phyloP scores from a whole-genome alignment of 305 asterid species.

The Salvia sclarea region DNA sequence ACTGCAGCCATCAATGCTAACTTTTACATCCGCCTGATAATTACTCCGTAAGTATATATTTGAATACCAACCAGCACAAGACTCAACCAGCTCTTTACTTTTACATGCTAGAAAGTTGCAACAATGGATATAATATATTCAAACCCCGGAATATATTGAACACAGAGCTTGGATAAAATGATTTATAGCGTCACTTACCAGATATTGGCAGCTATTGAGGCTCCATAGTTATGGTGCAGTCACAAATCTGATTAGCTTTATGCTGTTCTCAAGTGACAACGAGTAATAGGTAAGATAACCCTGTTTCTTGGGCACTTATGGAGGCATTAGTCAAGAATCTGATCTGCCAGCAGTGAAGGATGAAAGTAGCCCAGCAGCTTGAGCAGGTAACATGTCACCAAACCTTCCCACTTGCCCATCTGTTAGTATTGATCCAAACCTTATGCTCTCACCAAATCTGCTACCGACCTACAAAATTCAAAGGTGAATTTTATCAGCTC shows the following conservation, averaged over 20 bases:
- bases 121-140: no score
- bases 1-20: neutral
- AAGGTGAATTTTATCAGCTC: neutral
- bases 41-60: no score
- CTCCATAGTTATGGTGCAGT: neutral
- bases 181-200: slow-evolving; percentile 26
- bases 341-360: slow-evolving; percentile 79
- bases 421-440: slow-evolving; percentile 84
- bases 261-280: slow-evolving; percentile 8
- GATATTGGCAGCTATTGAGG: neutral
- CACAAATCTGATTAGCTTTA: slow-evolving; percentile 2
- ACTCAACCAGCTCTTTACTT: no score
- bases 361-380: slow-evolving; percentile 97
- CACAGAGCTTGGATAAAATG: neutral
- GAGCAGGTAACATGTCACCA: slow-evolving; percentile 96
- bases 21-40: no score
- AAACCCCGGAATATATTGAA: neutral
- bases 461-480: slow-evolving; percentile 77
- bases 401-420: slow-evolving; percentile 99
- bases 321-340: slow-evolving; percentile 49
- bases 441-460: slow-evolving; percentile 96
- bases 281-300: slow-evolving; percentile 7
- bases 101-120: no score
- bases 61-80: no score
- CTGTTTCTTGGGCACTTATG: slow-evolving; percentile 16